These are phyloP conservation scores for Candolleomyces efflorescens DNA, from an alignment of 768 basidiomycete species.

Conservation along the genomic window DNA sequence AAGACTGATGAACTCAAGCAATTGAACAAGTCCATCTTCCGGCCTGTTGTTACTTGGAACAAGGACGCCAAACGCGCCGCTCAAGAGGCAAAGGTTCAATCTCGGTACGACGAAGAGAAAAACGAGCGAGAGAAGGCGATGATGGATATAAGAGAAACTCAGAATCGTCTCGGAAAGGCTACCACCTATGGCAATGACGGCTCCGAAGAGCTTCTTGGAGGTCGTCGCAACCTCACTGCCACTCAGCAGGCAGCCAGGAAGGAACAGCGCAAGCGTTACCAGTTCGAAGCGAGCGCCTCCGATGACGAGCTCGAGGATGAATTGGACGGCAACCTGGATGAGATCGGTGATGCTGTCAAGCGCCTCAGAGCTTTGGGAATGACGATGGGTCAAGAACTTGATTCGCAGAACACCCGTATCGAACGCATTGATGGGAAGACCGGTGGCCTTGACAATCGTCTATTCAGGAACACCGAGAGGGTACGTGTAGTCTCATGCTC, in stretches of 20 bases:
- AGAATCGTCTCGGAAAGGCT: constrained; percentile 79
- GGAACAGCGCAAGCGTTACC: constrained; percentile 77
- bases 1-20: constrained; percentile 91
- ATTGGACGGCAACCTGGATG: constrained; percentile 86
- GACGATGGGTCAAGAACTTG: constrained; percentile 86
- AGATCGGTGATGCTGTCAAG: constrained; percentile 75
- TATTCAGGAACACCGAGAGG: constrained; percentile 79
- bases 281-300: constrained; percentile 86
- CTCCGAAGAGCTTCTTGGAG: constrained; percentile 42
- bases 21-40: constrained; percentile 93
- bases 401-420: constrained; percentile 79
- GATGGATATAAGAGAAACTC: constrained; percentile 81
- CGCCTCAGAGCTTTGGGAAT: constrained; percentile 73
- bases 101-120: constrained; percentile 86
- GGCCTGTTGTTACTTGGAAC: constrained; percentile 88
- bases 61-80: constrained; percentile 88
- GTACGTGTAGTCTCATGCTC: constrained; percentile 36
- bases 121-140: constrained; percentile 80
- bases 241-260: constrained; percentile 53
- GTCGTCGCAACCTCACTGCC: constrained; percentile 40
- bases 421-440: constrained; percentile 77
- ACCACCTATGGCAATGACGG: constrained; percentile 53
- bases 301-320: constrained; percentile 97
- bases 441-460: constrained; percentile 63
- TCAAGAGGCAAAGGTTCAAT: constrained; percentile 77